Base-by-base conservation (phyloP, 2,329 filamentous ascomycete genomes). In the Lachnellula cervina region DNA sequence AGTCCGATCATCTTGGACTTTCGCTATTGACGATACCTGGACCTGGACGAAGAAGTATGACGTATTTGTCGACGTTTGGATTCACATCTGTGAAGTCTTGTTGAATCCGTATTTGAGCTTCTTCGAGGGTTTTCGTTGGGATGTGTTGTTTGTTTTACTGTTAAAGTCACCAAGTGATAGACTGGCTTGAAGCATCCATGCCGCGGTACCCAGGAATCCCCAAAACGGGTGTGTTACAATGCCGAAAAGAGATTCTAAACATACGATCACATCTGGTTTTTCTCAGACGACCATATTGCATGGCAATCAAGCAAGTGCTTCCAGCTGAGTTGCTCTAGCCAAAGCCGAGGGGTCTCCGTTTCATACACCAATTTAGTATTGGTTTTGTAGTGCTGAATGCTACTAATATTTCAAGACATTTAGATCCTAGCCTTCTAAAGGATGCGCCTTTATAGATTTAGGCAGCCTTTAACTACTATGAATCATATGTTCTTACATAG, bases 221-320 rank as follows among this genome's bases (percentile, higher is more conserved):
- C 9, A 8, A 28, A 28, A 28, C 8, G 7, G 9, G 8, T 28
- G 28, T 9, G 7, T 8, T 28, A 28, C 28, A 28, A 28, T 28
- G 1, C 28, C n/a, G 14, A 38, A 44, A 32, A 21, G 45, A 49
- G 37, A 17, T 32, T 32, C 11, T 42, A 14, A 45, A 49, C 57
- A 46, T 45, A 59, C 57, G 57, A 59, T 54, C 57, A 59, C 28
- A 49, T 49, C 38, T 56, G 23, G 14, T 48, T 52, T 23, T 55
- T 44, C 34, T 45, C 21, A 9, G 51, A 52, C 9, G 47, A 52
- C 57, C 54, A 59, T 5, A 59, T 11, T 13, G 17, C 42, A 57
- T 59, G 51, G 23, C 50, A 59, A 46, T 59, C 57, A n/a, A 49
- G 32, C 23, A 59, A 35, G 47, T 57, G 54, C 37, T 57, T 54